phyloP scores from a whole-genome alignment of 2,329 filamentous ascomycete genomes.

The Neocatenulostroma microsporum region DNA sequence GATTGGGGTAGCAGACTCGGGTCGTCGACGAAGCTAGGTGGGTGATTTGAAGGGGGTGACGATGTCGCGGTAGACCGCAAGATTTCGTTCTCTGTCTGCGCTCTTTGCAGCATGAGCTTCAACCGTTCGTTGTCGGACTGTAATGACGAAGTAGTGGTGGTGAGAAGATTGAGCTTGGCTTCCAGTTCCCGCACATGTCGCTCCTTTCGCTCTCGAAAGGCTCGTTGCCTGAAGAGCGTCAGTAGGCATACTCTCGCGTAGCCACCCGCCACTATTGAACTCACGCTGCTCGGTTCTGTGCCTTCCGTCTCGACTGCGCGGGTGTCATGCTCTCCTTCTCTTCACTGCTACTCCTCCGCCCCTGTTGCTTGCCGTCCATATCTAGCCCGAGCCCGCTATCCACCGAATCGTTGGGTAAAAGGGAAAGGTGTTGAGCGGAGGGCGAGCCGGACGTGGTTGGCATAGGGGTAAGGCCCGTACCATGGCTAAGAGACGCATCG shows the following conservation, averaged over 20 bases:
- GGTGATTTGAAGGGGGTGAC: conserved; percentile 37
- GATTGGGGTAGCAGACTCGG: conserved; percentile 18
- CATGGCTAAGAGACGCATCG: conserved; percentile 12
- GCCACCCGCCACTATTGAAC: too few species aligned
- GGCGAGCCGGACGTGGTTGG: conserved; percentile 22
- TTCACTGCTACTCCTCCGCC: conserved; percentile 38
- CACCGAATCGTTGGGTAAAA: conserved; percentile 31
- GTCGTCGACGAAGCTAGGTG: conserved; percentile 32
- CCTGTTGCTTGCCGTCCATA: conserved; percentile 24
- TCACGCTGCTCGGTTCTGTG: conserved; percentile 66
- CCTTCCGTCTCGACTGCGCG: conserved; percentile 53
- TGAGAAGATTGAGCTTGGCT: conserved; percentile 68
- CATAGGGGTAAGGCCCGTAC: conserved; percentile 14
- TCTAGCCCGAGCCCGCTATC: conserved; percentile 38
- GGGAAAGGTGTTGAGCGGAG: conserved; percentile 17
- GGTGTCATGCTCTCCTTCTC: conserved; percentile 42
- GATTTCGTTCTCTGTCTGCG: conserved; percentile 87
- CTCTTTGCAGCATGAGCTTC: conserved; percentile 73
- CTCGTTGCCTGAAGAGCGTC: conserved; percentile 79
- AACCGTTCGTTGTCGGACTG: conserved; percentile 79
- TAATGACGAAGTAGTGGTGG: conserved; percentile 63
- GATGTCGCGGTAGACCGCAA: conserved; percentile 65
- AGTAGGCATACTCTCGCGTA: too few species aligned
- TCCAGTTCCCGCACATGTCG: conserved; percentile 90
- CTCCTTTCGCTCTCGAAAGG: conserved; percentile 94